phyloP scores from a whole-genome alignment of 2,329 filamentous ascomycete species.

The Aspergillus nomiae region DNA sequence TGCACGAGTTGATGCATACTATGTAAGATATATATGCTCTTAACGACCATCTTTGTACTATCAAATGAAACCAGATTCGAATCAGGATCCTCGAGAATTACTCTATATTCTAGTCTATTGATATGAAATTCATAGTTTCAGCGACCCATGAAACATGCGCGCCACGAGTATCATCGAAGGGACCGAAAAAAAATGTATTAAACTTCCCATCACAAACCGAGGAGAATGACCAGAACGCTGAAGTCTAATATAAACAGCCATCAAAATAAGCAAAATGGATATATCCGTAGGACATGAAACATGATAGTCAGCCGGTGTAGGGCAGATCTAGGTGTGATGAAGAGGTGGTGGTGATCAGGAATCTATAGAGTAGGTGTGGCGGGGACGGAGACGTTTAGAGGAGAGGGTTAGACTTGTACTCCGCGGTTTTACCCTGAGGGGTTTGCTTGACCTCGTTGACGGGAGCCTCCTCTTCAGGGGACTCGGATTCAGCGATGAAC shows the following conservation, averaged over 20 bases:
- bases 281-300: conserved; percentile 9
- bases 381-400: conserved; percentile 47
- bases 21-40: neutral
- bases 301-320: neutral
- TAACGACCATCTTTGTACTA: neutral
- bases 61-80: neutral
- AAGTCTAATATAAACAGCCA: conserved; percentile 25
- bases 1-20: neutral
- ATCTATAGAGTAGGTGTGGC: neutral
- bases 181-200: conserved; percentile 3
- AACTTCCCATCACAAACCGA: conserved; percentile 6
- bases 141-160: neutral
- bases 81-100: conserved; percentile 6
- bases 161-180: conserved; percentile 6
- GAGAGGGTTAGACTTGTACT: conserved; percentile 66
- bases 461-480: conserved; percentile 50
- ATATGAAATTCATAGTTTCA: neutral
- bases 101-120: conserved; percentile 12
- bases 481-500: conserved; percentile 76
- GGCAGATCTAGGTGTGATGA: conserved; percentile 2
- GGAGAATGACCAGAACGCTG: conserved; percentile 16
- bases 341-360: neutral
- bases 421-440: conserved; percentile 51
- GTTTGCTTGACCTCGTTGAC: conserved; percentile 43
- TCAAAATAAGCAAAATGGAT: conserved; percentile 10